Percentiles rank a stretch among this genome's conserved stretches.
Conservation (phyloP, 345 rosid genomes). For the Trapa bicornis region DNA sequence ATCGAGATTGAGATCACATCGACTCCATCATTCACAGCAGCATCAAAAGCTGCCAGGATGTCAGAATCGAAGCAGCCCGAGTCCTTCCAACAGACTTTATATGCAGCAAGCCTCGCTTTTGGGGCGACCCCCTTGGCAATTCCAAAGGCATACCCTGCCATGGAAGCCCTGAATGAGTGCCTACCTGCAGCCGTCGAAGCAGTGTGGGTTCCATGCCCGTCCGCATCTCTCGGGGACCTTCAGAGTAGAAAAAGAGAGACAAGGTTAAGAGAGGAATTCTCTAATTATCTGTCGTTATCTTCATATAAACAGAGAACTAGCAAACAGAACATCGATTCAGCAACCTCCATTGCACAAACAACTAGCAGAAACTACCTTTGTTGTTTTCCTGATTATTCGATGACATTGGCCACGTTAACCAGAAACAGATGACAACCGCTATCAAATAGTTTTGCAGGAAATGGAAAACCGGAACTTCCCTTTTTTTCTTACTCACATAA, state of each 20-base stretch:
- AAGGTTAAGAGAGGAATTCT: neutral
- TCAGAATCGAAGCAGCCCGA: constrained; percentile 76
- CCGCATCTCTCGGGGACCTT: constrained; percentile 73
- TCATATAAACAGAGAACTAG: too few species aligned
- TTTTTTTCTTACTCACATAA: too few species aligned
- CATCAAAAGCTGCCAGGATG: constrained; percentile 62
- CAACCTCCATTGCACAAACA: too few species aligned
- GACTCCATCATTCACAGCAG: constrained; percentile 54
- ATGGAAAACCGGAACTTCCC: too few species aligned
- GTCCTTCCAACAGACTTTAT: constrained; percentile 85
- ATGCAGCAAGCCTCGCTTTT: constrained; percentile 59
- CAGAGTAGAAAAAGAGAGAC: neutral
- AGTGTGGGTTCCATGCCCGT: constrained; percentile 79
- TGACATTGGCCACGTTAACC: too few species aligned
- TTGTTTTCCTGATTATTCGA: too few species aligned
- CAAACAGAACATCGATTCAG: too few species aligned
- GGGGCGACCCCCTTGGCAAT: constrained; percentile 86
- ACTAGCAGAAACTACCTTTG: too few species aligned
- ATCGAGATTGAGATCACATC: constrained; percentile 70
- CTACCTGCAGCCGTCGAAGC: constrained; percentile 76
- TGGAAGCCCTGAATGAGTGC: constrained; percentile 48
- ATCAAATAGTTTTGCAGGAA: too few species aligned
- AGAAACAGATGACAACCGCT: too few species aligned
- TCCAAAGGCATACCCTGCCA: constrained; percentile 68
- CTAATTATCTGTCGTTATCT: neutral